A percentile compares a stretch with the other conserved stretches of the same genome.
phyloP scores from a whole-genome alignment of 1,284 basidiomycete genomes.

The Tetrapyrgos nigripes region DNA sequence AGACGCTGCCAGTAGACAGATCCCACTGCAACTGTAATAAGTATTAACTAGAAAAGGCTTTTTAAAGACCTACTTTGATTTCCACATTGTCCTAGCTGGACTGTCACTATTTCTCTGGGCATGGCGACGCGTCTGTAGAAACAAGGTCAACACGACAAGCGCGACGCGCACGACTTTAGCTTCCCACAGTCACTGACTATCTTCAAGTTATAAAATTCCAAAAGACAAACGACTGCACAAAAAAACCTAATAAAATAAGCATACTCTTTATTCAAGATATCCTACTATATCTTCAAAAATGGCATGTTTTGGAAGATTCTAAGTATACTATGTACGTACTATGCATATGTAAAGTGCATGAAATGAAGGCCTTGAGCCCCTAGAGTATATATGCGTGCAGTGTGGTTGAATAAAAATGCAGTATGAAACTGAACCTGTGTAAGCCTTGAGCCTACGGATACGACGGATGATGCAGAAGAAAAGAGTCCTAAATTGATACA shows the following conservation, averaged over 20 bases:
- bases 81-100: constrained; percentile 94
- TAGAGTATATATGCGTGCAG: constrained; percentile 11
- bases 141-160: neutral
- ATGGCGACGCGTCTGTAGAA: constrained; percentile 41
- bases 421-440: constrained; percentile 9
- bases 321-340: neutral
- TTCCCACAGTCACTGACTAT: no score
- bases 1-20: constrained; percentile 95
- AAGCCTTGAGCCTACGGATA: constrained; percentile 25
- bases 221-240: no score
- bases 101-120: constrained; percentile 88
- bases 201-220: no score
- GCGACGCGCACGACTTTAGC: neutral
- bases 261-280: no score
- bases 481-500: constrained; percentile 31
- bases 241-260: no score
- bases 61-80: constrained; percentile 81
- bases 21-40: constrained; percentile 63
- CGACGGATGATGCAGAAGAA: neutral
- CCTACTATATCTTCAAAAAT: neutral
- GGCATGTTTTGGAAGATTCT: neutral
- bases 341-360: constrained; percentile 3
- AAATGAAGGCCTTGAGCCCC: constrained; percentile 33
- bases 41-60: constrained; percentile 1
- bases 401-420: constrained; percentile 4